Base-by-base conservation (phyloP, 352 stramenopile genomes). In the Discostella stelligera region DNA sequence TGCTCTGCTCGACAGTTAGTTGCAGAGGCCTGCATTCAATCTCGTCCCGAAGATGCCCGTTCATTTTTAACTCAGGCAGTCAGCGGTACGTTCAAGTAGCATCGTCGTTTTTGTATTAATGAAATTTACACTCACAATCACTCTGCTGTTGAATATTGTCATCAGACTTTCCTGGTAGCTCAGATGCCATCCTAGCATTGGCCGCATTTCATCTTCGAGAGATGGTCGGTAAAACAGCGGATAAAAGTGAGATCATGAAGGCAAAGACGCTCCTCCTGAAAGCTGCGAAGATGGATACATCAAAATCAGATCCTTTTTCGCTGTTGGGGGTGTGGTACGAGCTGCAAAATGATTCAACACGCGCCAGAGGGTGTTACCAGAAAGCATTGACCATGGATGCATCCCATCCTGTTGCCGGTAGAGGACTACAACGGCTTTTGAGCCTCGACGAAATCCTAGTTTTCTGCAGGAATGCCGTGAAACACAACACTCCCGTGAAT, bases 271-370 rank as follows among this genome's bases (percentile, higher is more conserved):
- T 87, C 20, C 63, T 92, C 10, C 65, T 92, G 0, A 88, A 86
- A 75, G 74, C 84, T 60, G 86, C 86, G 10, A 90, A 89, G 74
- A 68, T 90, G 41, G 70, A 87, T 77, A 63, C 69, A 37, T 71
- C 53, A 4, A 86, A 82, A 63, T 49, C 86, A 7, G 63, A 67
- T 41, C 82, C 86, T 32, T 92, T 92, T 78, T 71, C 79, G 18
- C 63, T 92, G 25, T 59, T 92, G 10, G 86, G 86, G 14, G 23
- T 86, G 16, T 90, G 81, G 74, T 92, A 85, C 70, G 86, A 92
- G 68, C 58, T 49, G 18, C 58, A 74, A 27, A 52, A 67, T 14
- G 86, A 92, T 74, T 14, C 64, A 11, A 71, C 73, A 37, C 74
- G 84, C 18, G 73, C 86, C 11, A 54, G 76, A 44, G 82, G 82